Evolutionary conservation across 169 alveolate species (phyloP).

Genomic region (Amoebophrya sp.): DNA sequence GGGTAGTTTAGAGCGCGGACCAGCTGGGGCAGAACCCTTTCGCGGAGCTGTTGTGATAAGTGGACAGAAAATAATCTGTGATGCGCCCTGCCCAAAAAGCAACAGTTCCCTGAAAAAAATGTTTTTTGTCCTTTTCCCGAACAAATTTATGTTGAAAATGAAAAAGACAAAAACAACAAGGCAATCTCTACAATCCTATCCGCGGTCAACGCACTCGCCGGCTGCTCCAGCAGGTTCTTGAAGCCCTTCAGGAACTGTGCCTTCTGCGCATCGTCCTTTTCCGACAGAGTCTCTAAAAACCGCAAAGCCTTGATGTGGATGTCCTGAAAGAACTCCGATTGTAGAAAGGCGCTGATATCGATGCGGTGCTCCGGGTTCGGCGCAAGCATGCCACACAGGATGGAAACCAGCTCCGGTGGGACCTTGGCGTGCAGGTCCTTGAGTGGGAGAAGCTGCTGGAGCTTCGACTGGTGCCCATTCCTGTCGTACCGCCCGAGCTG

Average conservation of each 20-base stretch:
- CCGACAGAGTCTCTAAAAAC: conserved; percentile 33
- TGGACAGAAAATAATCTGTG: no score
- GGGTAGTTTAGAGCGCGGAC: not conserved
- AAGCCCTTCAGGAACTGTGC: conserved; percentile 35
- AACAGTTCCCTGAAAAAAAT: no score
- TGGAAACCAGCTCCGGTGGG: not conserved
- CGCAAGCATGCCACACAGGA: not conserved
- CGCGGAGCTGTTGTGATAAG: not conserved
- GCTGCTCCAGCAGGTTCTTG: conserved; percentile 27
- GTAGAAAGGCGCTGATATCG: not conserved
- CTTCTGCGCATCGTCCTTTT: conserved; percentile 38
- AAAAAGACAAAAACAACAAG: no score
- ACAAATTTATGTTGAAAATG: no score
- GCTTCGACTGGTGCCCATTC: conserved; percentile 8
- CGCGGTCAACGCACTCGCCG: no score
- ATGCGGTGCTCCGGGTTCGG: not conserved
- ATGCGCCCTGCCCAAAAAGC: no score
- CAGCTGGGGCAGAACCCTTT: not conserved
- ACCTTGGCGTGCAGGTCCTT: not conserved
- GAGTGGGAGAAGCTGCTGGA: not conserved
- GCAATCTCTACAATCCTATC: no score
- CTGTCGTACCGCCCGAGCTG: conserved; percentile 2
- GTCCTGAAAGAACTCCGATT: conserved; percentile 36
- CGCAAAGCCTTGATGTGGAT: conserved; percentile 36
- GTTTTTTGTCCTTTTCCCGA: no score